phyloP scores from a whole-genome alignment of 2,329 filamentous ascomycete species.

The Colletotrichum gigasporum region DNA sequence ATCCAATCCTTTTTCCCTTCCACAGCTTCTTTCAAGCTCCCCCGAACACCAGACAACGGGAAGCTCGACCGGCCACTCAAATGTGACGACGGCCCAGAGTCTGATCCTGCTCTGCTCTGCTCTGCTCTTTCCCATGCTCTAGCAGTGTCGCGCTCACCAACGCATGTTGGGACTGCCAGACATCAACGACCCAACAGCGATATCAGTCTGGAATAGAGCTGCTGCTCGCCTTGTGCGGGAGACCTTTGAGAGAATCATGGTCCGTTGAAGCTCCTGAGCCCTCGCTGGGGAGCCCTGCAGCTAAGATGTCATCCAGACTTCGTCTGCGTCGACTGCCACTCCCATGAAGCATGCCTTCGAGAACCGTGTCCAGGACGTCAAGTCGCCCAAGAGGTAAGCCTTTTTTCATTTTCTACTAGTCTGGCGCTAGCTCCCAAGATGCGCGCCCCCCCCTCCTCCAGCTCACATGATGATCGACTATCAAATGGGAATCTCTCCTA shows the following conservation, averaged over 20 bases:
- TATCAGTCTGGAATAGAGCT: slow-evolving; percentile 33
- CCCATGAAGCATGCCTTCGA: slow-evolving; percentile 80
- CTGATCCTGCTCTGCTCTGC: slow-evolving; percentile 1
- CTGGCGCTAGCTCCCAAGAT: slow-evolving; percentile 4
- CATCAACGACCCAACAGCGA: slow-evolving; percentile 31
- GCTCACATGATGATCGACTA: slow-evolving; percentile 79
- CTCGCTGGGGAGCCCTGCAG: slow-evolving; percentile 1
- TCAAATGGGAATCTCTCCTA: slow-evolving; percentile 99
- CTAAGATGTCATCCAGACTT: slow-evolving; percentile 60
- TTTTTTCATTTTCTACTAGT: slow-evolving; percentile 20
- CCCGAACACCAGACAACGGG: slow-evolving; percentile 14
- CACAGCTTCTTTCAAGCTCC: slow-evolving; percentile 19
- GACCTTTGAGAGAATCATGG: slow-evolving; percentile 35
- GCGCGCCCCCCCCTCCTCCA: slow-evolving; percentile 28
- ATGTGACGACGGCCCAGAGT: slow-evolving; percentile 25
- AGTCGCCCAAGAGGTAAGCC: slow-evolving; percentile 88
- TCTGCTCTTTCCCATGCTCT: background rate
- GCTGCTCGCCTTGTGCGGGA: slow-evolving; percentile 33
- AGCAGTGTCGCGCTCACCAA: slow-evolving; percentile 23
- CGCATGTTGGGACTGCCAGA: slow-evolving; percentile 38
- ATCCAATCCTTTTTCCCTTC: slow-evolving; percentile 16
- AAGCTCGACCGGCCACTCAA: slow-evolving; percentile 19
- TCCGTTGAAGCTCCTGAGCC: slow-evolving; percentile 28
- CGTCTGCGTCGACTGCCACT: slow-evolving; percentile 77
- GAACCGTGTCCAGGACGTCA: slow-evolving; percentile 82